Evolutionary conservation across 2,329 filamentous ascomycete species (phyloP).

Genomic region (Colletotrichum nymphaeae): DNA sequence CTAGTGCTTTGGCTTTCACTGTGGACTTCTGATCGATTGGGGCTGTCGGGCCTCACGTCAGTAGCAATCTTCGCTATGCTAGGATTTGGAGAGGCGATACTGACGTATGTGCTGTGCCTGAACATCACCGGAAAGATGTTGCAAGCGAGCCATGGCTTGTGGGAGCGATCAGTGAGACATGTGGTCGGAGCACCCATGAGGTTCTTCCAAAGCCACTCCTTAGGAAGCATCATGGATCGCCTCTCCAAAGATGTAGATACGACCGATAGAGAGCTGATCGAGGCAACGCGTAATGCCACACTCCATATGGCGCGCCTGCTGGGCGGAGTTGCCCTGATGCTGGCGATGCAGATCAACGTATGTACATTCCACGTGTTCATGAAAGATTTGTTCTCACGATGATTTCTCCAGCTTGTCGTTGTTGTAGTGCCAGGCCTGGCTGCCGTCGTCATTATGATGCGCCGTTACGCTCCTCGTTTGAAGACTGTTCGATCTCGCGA

Average conservation of each 20-base stretch:
- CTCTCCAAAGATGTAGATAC: slow-evolving; percentile 6
- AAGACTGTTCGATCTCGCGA: neutral
- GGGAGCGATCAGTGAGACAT: neutral
- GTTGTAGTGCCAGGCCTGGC: neutral
- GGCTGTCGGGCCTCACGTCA: neutral
- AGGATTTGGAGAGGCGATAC: neutral
- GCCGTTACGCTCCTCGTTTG: slow-evolving; percentile 1
- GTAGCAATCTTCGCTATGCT: neutral
- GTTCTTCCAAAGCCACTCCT: neutral
- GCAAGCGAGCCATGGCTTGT: neutral
- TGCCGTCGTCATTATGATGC: slow-evolving; percentile 1
- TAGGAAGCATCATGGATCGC: slow-evolving; percentile 3
- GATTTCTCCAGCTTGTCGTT: neutral
- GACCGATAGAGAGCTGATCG: neutral
- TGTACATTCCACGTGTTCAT: neutral
- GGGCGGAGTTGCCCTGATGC: neutral
- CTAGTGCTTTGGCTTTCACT: neutral
- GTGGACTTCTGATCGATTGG: neutral
- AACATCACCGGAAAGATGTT: neutral
- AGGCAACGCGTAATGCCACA: neutral
- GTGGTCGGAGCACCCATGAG: neutral
- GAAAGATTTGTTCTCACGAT: neutral
- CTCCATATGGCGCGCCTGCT: neutral
- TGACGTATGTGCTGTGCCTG: neutral
- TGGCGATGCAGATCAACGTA: neutral